phyloP scores from a whole-genome alignment of 495 filamentous ascomycete genomes.

The Podospora comata region DNA sequence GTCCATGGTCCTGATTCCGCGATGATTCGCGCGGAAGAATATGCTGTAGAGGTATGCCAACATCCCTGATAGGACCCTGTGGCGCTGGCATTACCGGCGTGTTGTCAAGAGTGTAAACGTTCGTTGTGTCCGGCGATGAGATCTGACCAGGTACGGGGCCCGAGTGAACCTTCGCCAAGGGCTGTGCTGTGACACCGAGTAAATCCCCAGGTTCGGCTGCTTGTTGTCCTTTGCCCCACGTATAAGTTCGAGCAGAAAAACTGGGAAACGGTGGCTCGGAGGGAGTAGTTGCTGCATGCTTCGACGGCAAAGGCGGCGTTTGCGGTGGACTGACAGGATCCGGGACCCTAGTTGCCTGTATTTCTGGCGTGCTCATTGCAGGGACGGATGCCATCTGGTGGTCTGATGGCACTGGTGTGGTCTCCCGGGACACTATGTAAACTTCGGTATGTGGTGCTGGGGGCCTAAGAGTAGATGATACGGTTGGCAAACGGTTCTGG shows the following conservation, averaged over 20 bases:
- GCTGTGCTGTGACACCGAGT: neutral
- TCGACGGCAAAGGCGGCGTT: neutral
- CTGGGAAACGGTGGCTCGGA: neutral
- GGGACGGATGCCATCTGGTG: neutral
- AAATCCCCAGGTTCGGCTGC: neutral
- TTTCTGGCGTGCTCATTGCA: neutral
- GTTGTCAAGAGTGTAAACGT: neutral
- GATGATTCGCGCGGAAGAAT: slow-evolving; percentile 2
- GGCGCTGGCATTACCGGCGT: neutral
- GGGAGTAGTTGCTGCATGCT: neutral
- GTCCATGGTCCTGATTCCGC: neutral
- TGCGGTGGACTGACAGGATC: neutral
- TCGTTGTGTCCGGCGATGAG: neutral
- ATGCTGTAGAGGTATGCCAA: neutral
- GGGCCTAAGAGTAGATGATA: neutral
- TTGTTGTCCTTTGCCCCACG: neutral
- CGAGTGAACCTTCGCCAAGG: neutral
- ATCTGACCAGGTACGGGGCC: neutral
- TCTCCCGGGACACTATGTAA: neutral
- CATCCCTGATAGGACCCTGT: neutral
- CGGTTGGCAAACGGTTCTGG: slow-evolving; percentile 6
- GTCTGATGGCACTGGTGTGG: neutral
- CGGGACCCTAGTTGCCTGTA: neutral
- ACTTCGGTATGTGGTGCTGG: slow-evolving; percentile 4
- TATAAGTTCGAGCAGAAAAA: neutral